Evolutionary conservation across 257 asterid genomes (phyloP), one percentile per base, ranked within the genome.

Genomic region (Verbena officinalis): DNA sequence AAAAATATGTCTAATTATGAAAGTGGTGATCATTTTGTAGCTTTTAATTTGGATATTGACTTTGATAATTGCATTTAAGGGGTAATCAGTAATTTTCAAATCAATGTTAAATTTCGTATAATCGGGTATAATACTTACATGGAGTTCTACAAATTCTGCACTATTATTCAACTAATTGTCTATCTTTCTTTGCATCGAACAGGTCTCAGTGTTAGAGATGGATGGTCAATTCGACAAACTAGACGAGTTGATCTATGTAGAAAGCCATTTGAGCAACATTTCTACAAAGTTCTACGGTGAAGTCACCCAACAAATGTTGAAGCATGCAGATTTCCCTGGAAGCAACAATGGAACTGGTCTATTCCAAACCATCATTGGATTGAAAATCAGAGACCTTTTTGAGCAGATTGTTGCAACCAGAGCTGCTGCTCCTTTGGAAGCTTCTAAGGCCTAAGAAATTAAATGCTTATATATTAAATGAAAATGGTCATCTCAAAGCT

Each of bases 341-440:
- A 94, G 98, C 90, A 94, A 82, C 87, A 94, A 94, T 24, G 98
- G 99, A 10, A 90, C 99, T 0, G 99, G 99, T 34, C 90, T 94
- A 17, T 94, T 94, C 85, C 99, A 94, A 55, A 94, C 99, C 27
- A 84, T 94, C 48, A 67, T 86, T 0, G 96, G 98, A 4, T 64
- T 94, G 83, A 93, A 93, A 79, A 88, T 81, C 79, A 85, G 98
- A 67, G 98, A 90, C 66, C 94, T 90, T 20, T 93, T 71, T 24
- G 98, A 93, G 91, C 98, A 93, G 80, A 69, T 93, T 49, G 58
- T 81, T 19, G 84, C 95, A 9, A 77, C 76, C 77, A 75, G 72
- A 75, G 77, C 80, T 4, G 76, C 71, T 9, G 81, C 88, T 65
- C 79, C 84, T 13, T 71, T 87, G 45, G 74, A 82, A 83, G 86